Conservation (phyloP, 2,329 filamentous ascomycete genomes). For the Penicillium freii region DNA sequence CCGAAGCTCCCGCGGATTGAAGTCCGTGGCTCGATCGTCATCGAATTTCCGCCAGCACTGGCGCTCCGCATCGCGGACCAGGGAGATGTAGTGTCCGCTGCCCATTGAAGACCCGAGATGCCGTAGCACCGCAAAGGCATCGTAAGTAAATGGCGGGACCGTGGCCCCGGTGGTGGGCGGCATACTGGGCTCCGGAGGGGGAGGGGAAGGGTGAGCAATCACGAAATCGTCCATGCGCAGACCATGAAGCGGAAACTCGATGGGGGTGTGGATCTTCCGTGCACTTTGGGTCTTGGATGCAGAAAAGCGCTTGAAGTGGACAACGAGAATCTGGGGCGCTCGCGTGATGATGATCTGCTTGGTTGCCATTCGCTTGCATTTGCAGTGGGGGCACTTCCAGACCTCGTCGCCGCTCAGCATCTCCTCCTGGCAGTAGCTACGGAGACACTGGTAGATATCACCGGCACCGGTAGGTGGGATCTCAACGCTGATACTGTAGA, state of each 20-base stretch:
- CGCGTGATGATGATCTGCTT: conserved; percentile 74
- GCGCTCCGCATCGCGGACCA: conserved; percentile 60
- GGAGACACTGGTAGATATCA: conserved; percentile 67
- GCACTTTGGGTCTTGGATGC: conserved; percentile 56
- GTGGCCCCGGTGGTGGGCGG: conserved; percentile 51
- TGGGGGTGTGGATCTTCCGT: conserved; percentile 67
- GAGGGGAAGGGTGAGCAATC: conserved; percentile 47
- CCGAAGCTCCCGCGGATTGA: conserved; percentile 54
- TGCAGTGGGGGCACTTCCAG: conserved; percentile 74
- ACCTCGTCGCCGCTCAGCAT: conserved; percentile 64
- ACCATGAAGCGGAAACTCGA: conserved; percentile 73
- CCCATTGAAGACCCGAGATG: conserved; percentile 68
- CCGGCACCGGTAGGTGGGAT: conserved; percentile 61
- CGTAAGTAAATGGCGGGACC: conserved; percentile 66
- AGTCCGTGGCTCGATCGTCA: conserved; percentile 56
- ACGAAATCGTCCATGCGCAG: conserved; percentile 63
- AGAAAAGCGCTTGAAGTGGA: conserved; percentile 72
- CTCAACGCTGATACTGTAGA: conserved; percentile 69
- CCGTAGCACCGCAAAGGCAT: conserved; percentile 80
- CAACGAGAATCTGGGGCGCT: conserved; percentile 73
- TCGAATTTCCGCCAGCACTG: conserved; percentile 62
- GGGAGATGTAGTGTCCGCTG: conserved; percentile 77
- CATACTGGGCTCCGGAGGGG: conserved; percentile 39
- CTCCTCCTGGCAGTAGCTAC: conserved; percentile 68
- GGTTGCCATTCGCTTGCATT: conserved; percentile 62